phyloP scores from a whole-genome alignment of 805 yeast species.

The Zygoascus bituminiphila region DNA sequence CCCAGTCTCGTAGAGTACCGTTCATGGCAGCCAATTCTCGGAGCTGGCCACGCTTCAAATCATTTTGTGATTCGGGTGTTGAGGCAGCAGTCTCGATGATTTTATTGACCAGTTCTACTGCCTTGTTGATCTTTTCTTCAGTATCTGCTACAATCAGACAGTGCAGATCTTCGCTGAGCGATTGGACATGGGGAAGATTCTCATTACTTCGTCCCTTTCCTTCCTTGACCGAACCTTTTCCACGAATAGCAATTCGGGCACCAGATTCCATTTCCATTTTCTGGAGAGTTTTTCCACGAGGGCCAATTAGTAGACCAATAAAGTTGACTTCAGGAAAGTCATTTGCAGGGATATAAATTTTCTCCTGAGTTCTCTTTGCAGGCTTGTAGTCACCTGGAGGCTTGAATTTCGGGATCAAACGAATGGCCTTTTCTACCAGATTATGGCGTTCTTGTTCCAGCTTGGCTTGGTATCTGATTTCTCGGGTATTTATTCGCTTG shows the following conservation, averaged over 20 bases:
- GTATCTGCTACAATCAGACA: conserved; percentile 79
- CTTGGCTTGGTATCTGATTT: conserved; percentile 48
- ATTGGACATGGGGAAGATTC: conserved; percentile 36
- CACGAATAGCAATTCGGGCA: conserved; percentile 84
- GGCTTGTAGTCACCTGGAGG: conserved; percentile 74
- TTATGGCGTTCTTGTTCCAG: conserved; percentile 74
- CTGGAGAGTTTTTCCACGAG: conserved; percentile 86
- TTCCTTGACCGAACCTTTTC: conserved; percentile 92
- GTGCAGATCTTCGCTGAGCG: conserved; percentile 77
- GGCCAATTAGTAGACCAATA: conserved; percentile 85
- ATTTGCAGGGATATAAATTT: conserved; percentile 73
- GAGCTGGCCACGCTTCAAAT: conserved; percentile 80
- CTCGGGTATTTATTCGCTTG: conserved; percentile 78
- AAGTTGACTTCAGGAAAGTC: conserved; percentile 90
- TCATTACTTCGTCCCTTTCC: conserved; percentile 53
- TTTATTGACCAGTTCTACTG: conserved; percentile 62
- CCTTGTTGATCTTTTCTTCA: conserved; percentile 66
- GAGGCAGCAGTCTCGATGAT: conserved; percentile 76
- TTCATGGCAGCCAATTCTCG: conserved; percentile 88
- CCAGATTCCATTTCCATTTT: conserved; percentile 78
- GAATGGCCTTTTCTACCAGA: conserved; percentile 66
- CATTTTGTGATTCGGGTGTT: conserved; percentile 91
- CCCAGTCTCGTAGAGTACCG: conserved; percentile 75
- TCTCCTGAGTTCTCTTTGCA: conserved; percentile 68
- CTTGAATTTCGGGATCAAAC: conserved; percentile 61